Conservation (phyloP, 768 basidiomycete species). For the Leccinellum albellum region DNA sequence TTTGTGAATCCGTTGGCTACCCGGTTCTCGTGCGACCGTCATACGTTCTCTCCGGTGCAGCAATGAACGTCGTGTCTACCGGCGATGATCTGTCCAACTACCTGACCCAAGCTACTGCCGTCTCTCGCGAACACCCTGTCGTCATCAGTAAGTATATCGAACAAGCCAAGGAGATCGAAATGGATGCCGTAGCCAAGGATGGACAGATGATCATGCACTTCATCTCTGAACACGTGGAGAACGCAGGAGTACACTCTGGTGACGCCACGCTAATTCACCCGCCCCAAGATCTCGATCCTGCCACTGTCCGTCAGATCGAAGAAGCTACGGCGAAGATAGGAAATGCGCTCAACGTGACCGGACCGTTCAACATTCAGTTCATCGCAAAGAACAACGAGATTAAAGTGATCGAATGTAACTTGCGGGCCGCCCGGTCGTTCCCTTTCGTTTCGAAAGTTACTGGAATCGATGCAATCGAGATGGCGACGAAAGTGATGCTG, state of each 20-base stretch:
- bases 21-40: conserved; percentile 97
- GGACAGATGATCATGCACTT: conserved; percentile 99
- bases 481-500: conserved; percentile 99
- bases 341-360: conserved; percentile 95
- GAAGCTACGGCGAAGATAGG: conserved; percentile 98
- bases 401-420: conserved; percentile 99
- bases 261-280: conserved; percentile 98
- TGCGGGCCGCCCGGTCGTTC: conserved; percentile 96
- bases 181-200: conserved; percentile 97
- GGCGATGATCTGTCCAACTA: conserved; percentile 88
- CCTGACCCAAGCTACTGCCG: conserved; percentile 90
- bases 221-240: conserved; percentile 99
- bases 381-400: conserved; percentile 99
- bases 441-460: conserved; percentile 99
- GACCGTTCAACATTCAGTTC: conserved; percentile 99
- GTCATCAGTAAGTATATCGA: conserved; percentile 99
- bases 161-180: conserved; percentile 99
- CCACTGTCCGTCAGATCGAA: conserved; percentile 93
- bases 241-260: conserved; percentile 97
- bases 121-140: conserved; percentile 94
- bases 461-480: conserved; percentile 95
- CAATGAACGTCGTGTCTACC: conserved; percentile 99
- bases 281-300: conserved; percentile 95
- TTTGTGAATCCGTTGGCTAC: conserved; percentile 92
- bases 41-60: conserved; percentile 98